Evolutionary conservation across 441 rosid species (phyloP), one percentile per base, ranked within the genome.

Genomic region (Geranium incanum): DNA sequence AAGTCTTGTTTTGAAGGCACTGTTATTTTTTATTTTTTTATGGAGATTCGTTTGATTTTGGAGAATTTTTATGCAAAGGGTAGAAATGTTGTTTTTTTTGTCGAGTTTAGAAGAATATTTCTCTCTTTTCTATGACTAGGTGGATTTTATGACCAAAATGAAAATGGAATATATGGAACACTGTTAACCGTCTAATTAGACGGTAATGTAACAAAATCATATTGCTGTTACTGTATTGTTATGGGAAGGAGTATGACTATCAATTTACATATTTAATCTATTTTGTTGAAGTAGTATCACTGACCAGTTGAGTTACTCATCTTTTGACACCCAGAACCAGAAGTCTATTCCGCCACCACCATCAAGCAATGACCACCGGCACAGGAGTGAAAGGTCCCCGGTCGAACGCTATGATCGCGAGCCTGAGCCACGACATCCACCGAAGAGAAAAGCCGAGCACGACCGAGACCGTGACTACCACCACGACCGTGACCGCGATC

Each of bases 381-480:
- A 74, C 38, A 84, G 83, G 21, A 45, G 84, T 0, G 84, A 81
- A 63, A 81, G 84, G 77, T 59, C 77, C 3, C 74, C 90, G 1
- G 82, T 76, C 2, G 87, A 81, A 13, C 87, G 77, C 8, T 59
- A 83, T 5, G 28, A 71, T 2, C 80, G 80, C 23, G 81, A 79
- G 43, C 66, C 67, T n/a, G 84, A 66, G 23, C 79, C 83, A 33
- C 84, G 84, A 2, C 11, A 65, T 65, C 28, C 80, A 8, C 70
- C 80, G 66, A 95, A 88, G 78, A 85, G 97, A 62, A 92, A 89
- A 77, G 67, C 88, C 0, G 92, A 89, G 5, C 87, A 80, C 60
- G 84, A 85, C 48, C 82, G 73, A 38, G 89, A 85, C 4, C 55
- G 73, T 65, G 84, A 82, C 1, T 70, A 75, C 39, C 83, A 84